A percentile compares a stretch with the other conserved stretches of the same genome.
These are phyloP conservation scores for Leishmania tarentolae DNA, from an alignment of 208 protist genomes.

Conservation along the genomic window DNA sequence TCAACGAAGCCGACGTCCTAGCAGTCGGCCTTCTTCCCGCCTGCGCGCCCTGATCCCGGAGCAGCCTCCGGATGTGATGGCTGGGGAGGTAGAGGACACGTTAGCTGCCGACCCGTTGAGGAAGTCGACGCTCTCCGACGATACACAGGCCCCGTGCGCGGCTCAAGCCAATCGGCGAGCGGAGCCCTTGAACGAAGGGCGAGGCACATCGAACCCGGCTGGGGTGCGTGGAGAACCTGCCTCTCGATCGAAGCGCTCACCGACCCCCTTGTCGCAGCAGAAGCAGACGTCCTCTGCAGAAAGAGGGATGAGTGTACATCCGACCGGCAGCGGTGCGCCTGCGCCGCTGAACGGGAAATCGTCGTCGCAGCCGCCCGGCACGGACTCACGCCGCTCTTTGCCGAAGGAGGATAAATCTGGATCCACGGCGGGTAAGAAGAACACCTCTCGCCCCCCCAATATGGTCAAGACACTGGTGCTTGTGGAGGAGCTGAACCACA, in stretches of 20 bases:
- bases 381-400: neutral
- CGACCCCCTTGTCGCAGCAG: neutral
- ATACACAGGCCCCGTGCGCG: neutral
- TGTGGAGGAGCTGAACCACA: conserved; percentile 45
- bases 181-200: neutral
- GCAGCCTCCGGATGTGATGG: conserved; percentile 65
- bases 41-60: conserved; percentile 63
- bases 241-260: neutral
- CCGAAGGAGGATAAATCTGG: conserved; percentile 8
- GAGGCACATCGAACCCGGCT: neutral
- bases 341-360: neutral
- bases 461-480: conserved; percentile 68
- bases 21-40: conserved; percentile 38
- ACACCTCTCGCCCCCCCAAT: conserved; percentile 29
- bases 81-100: conserved; percentile 48
- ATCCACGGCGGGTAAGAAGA: conserved; percentile 1
- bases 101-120: conserved; percentile 35
- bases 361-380: conserved; percentile 8
- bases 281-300: neutral
- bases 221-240: neutral
- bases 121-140: conserved; percentile 6
- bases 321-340: neutral
- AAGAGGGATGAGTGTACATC: neutral
- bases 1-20: conserved; percentile 45
- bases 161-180: neutral